Base-by-base conservation (phyloP, 2,329 filamentous ascomycete genomes). In the Trichoderma cornu-damae region DNA sequence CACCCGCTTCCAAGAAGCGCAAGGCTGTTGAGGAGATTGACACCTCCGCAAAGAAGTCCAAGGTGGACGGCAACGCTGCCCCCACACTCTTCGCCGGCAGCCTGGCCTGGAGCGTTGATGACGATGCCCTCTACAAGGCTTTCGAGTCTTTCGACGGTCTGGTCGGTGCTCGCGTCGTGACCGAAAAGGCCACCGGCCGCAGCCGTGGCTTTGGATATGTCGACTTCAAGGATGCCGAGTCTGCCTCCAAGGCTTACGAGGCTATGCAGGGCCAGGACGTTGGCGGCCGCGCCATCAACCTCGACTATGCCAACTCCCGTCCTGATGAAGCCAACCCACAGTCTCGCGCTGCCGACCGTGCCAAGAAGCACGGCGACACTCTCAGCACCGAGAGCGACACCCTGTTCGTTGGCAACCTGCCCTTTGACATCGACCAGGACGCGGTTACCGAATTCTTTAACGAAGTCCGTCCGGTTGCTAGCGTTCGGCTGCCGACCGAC, bases 121-220 rank as follows among this genome's bases (percentile, higher is more conserved):
- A 96, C 73, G 85, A 91, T 63, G 84, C 83, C 76, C 85, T 96
- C 62, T 80, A 82, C 64, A 82, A 87, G 66, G 88, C 93, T 72
- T 96, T 96, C 77, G 83, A 91, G 77, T 76, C 82, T 61, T 93
- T 87, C 67, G 87, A 86, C 62, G 87, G 87, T 68, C 79, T 95
- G 57, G 76, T 78, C 63, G 82, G 84, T 66, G 87, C 86, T 63
- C 87, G 90, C 66, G 85, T 96, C 69, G 89, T 96, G 72, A 92
- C 85, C 66, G 90, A 96, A 77, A 87, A 87, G 72, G 84, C 86
- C 57, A 82, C 80, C 68, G 89, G 89, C 67, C 87, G 90, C 69
- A 93, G 91, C 74, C 91, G 91, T 77, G 92, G 90, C 64, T 96
- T 95, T 73, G 92, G 92, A 61, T 96, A 96, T 71, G 89, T 96